Conservation (phyloP, 768 basidiomycete species). For the Dentipellis sp. region DNA sequence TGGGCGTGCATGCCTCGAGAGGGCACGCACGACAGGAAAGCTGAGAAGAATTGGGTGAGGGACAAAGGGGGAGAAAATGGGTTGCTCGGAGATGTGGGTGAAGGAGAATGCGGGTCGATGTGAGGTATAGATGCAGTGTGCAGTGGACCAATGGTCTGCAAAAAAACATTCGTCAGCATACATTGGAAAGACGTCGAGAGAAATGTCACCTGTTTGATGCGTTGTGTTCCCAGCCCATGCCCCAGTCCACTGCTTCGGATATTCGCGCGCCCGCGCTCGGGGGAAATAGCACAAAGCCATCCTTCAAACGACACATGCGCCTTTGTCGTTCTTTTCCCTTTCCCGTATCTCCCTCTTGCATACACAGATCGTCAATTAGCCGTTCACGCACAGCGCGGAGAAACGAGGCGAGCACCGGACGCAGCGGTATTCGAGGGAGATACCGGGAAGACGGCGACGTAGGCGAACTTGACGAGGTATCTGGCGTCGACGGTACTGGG, state of each 20-base stretch:
- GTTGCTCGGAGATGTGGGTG: slow-evolving; percentile 54
- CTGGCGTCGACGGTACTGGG: background rate
- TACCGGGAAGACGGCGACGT: slow-evolving; percentile 4
- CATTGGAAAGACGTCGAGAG: slow-evolving; percentile 9
- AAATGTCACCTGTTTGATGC: slow-evolving; percentile 34
- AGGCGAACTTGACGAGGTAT: background rate
- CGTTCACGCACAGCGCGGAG: slow-evolving; percentile 52
- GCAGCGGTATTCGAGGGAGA: slow-evolving; percentile 36
- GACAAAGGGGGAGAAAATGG: slow-evolving; percentile 41
- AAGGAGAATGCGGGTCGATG: slow-evolving; percentile 41
- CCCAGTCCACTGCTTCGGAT: slow-evolving; percentile 43
- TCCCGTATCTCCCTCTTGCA: slow-evolving; percentile 4
- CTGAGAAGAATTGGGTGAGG: background rate
- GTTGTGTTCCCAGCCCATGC: slow-evolving; percentile 52
- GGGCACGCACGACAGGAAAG: slow-evolving; percentile 22
- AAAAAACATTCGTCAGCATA: background rate
- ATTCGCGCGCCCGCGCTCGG: slow-evolving; percentile 15
- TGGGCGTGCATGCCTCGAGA: slow-evolving; percentile 51
- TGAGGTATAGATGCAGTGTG: slow-evolving; percentile 21
- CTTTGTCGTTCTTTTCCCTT: slow-evolving; percentile 12
- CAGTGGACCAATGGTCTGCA: slow-evolving; percentile 49
- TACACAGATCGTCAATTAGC: slow-evolving; percentile 41
- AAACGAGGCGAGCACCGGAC: slow-evolving; percentile 34
- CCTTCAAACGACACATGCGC: slow-evolving; percentile 42
- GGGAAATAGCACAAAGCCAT: slow-evolving; percentile 55